Evolutionary conservation across 2,329 filamentous ascomycete genomes (phyloP).

Genomic region (Ascochyta clinopodiicola): DNA sequence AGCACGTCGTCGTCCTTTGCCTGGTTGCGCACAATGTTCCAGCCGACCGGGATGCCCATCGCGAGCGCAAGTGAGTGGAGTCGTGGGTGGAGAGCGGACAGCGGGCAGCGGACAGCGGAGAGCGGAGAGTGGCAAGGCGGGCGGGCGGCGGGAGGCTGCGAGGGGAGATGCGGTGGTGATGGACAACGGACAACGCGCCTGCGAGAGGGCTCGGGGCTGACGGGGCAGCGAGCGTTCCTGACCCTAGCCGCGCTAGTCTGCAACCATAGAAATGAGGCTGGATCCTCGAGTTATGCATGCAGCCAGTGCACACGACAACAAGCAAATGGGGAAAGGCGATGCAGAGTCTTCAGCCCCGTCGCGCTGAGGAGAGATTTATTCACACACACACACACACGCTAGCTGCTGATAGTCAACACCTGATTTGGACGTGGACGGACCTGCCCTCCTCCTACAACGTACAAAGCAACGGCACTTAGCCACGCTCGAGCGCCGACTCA

Average conservation of each 20-base stretch:
- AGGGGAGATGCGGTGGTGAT: slow-evolving; percentile 23
- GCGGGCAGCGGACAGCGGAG: neutral
- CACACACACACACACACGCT: neutral
- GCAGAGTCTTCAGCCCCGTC: neutral
- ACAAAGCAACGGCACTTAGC: neutral
- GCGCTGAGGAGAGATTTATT: neutral
- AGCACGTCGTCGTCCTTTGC: slow-evolving; percentile 51
- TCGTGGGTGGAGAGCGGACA: slow-evolving; percentile 23
- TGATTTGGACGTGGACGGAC: neutral
- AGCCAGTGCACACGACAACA: slow-evolving; percentile 1
- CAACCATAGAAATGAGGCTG: slow-evolving; percentile 1
- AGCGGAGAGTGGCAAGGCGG: neutral
- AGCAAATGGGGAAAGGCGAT: too few species aligned
- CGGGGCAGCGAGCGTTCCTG: slow-evolving; percentile 10
- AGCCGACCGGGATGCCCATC: slow-evolving; percentile 60
- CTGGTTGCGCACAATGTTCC: slow-evolving; percentile 58
- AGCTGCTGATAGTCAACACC: neutral
- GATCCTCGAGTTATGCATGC: neutral
- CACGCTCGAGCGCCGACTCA: neutral
- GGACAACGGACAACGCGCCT: slow-evolving; percentile 34
- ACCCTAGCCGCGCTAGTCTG: slow-evolving; percentile 2
- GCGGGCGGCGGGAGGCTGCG: neutral
- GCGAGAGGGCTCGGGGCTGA: neutral
- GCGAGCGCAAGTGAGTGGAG: slow-evolving; percentile 18
- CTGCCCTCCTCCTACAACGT: neutral